Evolutionary conservation across 352 stramenopile species (phyloP).

Genomic region (Globisporangium cylindrosporum): DNA sequence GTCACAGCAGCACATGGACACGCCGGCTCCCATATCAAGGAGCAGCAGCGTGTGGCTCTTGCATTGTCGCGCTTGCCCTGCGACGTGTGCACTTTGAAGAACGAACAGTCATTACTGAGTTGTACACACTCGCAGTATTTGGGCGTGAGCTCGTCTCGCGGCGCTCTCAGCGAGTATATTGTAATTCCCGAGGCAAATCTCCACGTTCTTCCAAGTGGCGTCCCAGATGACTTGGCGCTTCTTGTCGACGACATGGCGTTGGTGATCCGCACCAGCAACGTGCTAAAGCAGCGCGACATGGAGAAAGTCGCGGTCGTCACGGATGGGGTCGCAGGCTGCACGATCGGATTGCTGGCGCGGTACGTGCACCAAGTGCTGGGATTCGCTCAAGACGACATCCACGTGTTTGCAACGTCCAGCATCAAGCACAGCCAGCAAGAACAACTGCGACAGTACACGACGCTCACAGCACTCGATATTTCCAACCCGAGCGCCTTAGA

Average conservation of each 20-base stretch:
- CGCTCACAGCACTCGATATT: constrained; percentile 33
- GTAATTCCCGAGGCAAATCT: constrained; percentile 37
- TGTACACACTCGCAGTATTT: constrained; percentile 15
- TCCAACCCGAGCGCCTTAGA: constrained; percentile 25
- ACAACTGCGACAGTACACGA: constrained; percentile 19
- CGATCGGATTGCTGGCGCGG: constrained; percentile 21
- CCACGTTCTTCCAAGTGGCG: constrained; percentile 20
- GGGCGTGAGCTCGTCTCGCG: constrained; percentile 30
- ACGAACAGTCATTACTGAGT: neutral
- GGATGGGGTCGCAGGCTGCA: constrained; percentile 22
- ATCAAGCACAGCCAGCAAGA: neutral
- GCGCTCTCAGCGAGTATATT: constrained; percentile 40
- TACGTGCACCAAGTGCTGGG: constrained; percentile 29
- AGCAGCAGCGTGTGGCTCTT: constrained; percentile 18
- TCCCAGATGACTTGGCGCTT: constrained; percentile 45
- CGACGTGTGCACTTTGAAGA: neutral
- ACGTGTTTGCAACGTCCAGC: constrained; percentile 26
- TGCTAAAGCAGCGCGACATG: constrained; percentile 24
- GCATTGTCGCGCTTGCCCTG: constrained; percentile 23
- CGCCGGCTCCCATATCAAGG: neutral
- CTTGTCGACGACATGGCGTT: constrained; percentile 37
- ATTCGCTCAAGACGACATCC: constrained; percentile 22
- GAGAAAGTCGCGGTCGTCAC: constrained; percentile 28
- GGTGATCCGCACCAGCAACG: constrained; percentile 30
- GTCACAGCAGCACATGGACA: neutral